These are phyloP conservation scores for Sporothrix schenckii DNA, from an alignment of 2,329 filamentous ascomycete genomes.

Conservation along the genomic window DNA sequence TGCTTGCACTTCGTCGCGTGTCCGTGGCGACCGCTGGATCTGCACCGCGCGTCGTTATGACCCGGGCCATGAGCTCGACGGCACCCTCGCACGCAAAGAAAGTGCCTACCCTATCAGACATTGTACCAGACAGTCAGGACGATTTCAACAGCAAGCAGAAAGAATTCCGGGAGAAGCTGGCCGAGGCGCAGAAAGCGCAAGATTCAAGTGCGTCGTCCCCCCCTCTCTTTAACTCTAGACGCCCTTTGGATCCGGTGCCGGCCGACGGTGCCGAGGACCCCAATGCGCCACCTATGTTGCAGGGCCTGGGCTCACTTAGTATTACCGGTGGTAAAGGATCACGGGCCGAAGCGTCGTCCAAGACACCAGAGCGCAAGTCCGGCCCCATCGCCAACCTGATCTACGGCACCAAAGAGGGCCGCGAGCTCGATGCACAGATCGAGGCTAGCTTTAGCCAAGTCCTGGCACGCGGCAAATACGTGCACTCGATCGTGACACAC, in stretches of 20 bases:
- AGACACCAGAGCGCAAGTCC: constrained; percentile 65
- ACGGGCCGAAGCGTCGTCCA: constrained; percentile 60
- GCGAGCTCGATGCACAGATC: constrained; percentile 92
- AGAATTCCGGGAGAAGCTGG: constrained; percentile 80
- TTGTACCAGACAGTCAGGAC: constrained; percentile 70
- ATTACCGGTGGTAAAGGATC: constrained; percentile 55
- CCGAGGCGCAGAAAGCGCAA: constrained; percentile 75
- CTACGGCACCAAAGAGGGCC: constrained; percentile 94
- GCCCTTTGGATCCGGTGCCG: constrained; percentile 5
- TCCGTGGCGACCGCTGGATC: constrained; percentile 33
- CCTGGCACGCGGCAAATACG: constrained; percentile 93
- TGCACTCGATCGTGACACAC: constrained; percentile 96
- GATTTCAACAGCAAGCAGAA: constrained; percentile 83
- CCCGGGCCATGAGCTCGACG: constrained; percentile 61
- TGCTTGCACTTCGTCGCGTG: constrained; percentile 47
- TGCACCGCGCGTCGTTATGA: constrained; percentile 47
- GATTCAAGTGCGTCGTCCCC: constrained; percentile 73
- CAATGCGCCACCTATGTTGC: constrained; percentile 36
- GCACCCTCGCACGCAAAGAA: constrained; percentile 41
- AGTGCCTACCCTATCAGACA: constrained; percentile 81
- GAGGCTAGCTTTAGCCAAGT: constrained; percentile 96
- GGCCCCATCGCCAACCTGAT: constrained; percentile 83
- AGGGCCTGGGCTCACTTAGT: constrained; percentile 64
- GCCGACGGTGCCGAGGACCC: constrained; percentile 20
- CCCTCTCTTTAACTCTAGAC: constrained; percentile 21